Base-by-base conservation (phyloP, 441 rosid species). In the Gossypium davidsonii region DNA sequence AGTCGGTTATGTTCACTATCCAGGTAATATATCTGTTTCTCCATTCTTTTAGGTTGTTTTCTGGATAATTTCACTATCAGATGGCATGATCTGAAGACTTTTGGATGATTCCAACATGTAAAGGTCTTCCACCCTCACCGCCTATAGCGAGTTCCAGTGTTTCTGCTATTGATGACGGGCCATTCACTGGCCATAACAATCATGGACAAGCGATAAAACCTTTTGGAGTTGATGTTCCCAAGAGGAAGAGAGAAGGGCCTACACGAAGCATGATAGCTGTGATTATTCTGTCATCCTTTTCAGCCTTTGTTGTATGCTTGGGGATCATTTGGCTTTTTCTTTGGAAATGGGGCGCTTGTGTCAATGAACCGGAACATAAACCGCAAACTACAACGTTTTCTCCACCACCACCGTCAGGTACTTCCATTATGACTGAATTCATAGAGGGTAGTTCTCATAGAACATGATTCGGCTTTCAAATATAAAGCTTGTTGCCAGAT, bases 111-210 rank as follows among this genome's bases (percentile, higher is more conserved):
- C 39, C 25, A 60, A 78, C 42, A 49, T 48, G 9, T 78, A 53
- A 78, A 89, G 91, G 95, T 75, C 90, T 90, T 72, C 95, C 92
- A 20, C 87, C 88, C 9, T 83, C 91, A 65, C 94, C 94, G 52
- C 90, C 89, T 72, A 82, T 82, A 21, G 73, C 74, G 23, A 80
- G 75, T 73, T 78, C 86, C 0, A 73, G 83, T 67, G 82, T 72
- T 67, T 74, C 85, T 21, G 76, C 73, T 0, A 26, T 53, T 4
- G 82, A 87, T 62, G 76, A 78, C 69, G 80, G 85, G 60, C 87
- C 91, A 3, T 79, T 71, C 64, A 18, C 76, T 20, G 84, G 79
- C 42, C 80, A 39, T 28, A 79, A 58, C 37, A 68, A 78, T 42
- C 63, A 74, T 49, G 86, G 85, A 23, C 72, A 62, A 34, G 51